Evolutionary conservation across 371 early-diverging fungal genomes (phyloP).

Genomic region (Mortierella sp.): DNA sequence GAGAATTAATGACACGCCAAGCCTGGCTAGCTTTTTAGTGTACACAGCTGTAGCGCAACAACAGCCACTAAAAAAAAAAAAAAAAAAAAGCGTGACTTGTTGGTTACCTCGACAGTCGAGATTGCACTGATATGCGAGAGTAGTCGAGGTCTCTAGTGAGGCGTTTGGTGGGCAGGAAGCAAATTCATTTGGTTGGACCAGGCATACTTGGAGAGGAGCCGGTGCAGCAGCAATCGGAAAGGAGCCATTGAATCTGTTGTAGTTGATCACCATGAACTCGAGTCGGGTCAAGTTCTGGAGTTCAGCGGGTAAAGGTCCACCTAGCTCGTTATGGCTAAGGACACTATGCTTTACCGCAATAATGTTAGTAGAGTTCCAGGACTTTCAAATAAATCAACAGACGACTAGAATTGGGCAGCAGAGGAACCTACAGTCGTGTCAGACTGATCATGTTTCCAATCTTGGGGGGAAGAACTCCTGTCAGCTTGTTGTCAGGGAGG

Average conservation of each 20-base stretch:
- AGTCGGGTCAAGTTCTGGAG: slow-evolving; percentile 55
- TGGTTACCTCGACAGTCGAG: slow-evolving; percentile 54
- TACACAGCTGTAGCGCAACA: too few relatives aligned
- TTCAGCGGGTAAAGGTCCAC: slow-evolving; percentile 58
- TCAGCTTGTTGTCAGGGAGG: slow-evolving; percentile 25
- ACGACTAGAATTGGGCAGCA: not conserved
- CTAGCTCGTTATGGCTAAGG: slow-evolving; percentile 59
- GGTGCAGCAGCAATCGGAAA: slow-evolving; percentile 62
- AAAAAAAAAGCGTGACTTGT: too few relatives aligned
- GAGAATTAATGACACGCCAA: too few relatives aligned
- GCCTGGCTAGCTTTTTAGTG: too few relatives aligned
- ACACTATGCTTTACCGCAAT: slow-evolving; percentile 34
- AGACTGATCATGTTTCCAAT: slow-evolving; percentile 34
- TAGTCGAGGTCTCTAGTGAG: slow-evolving; percentile 54
- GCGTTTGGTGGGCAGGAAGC: slow-evolving; percentile 58
- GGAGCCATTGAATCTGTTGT: slow-evolving; percentile 59
- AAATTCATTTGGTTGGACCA: slow-evolving; percentile 64
- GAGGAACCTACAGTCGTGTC: slow-evolving; percentile 53
- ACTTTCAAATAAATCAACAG: not conserved
- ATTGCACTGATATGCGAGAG: slow-evolving; percentile 65
- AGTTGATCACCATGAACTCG: slow-evolving; percentile 59
- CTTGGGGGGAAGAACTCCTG: slow-evolving; percentile 11
- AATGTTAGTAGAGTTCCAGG: not conserved
- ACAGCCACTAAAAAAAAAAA: too few relatives aligned
- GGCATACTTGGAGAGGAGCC: slow-evolving; percentile 56